These are phyloP conservation scores for Phaffomyces thermotolerans DNA, from an alignment of 805 yeast genomes.

Conservation along the genomic window DNA sequence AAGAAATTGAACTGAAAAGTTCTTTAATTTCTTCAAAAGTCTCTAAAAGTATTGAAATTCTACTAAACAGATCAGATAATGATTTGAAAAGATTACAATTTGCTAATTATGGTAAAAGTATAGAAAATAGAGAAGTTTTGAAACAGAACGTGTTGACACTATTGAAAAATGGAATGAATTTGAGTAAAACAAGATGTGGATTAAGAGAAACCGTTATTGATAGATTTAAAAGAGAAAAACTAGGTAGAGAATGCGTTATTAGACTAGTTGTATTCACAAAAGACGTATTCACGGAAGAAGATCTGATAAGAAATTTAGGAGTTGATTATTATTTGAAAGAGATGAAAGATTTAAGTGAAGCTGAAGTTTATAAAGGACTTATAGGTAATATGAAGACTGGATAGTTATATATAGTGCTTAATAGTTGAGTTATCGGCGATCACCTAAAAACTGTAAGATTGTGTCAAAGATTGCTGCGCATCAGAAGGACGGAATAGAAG, in stretches of 20 bases:
- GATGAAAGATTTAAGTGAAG: conserved; percentile 9
- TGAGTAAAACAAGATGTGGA: conserved; percentile 20
- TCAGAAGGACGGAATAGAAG: no score
- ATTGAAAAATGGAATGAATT: conserved; percentile 18
- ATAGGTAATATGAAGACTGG: not conserved
- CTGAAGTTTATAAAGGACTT: conserved; percentile 5
- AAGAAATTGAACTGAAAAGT: conserved; percentile 6
- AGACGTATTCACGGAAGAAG: conserved; percentile 10
- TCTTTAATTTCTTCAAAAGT: conserved; percentile 15
- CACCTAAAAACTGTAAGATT: no score
- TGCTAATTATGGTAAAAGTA: not conserved
- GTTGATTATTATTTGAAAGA: conserved; percentile 11
- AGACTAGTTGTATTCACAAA: conserved; percentile 18
- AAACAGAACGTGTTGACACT: conserved; percentile 14
- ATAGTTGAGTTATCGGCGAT: not conserved
- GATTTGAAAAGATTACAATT: conserved; percentile 13
- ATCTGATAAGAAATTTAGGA: conserved; percentile 19
- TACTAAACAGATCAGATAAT: conserved; percentile 21
- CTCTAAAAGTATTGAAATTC: conserved; percentile 17
- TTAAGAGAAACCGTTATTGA: conserved; percentile 18
- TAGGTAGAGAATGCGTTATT: conserved; percentile 18
- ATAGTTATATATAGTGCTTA: no score
- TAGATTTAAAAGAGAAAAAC: conserved; percentile 16
- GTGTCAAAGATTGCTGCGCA: no score
- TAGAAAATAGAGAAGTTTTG: conserved; percentile 11